phyloP scores from a whole-genome alignment of 2,329 filamentous ascomycete species.

The Aspergillus sp. region DNA sequence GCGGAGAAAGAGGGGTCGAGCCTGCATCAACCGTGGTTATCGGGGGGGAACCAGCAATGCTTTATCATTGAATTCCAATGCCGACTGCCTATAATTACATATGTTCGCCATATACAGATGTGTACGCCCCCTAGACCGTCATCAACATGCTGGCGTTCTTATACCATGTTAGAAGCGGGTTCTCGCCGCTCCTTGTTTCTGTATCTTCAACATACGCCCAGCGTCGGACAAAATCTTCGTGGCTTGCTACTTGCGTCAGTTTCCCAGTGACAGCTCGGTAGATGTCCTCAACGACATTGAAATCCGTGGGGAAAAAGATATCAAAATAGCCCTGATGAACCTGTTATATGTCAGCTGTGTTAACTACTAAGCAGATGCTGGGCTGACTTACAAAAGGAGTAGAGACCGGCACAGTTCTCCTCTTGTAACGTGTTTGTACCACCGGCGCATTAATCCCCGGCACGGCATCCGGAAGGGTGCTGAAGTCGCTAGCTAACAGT shows the following conservation, averaged over 20 bases:
- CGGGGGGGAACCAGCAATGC: not conserved
- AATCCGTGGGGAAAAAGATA: conserved; percentile 97
- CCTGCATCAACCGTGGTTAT: conserved; percentile 8
- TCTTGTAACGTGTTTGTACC: conserved; percentile 89
- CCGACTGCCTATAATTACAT: not conserved
- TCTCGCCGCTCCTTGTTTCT: conserved; percentile 84
- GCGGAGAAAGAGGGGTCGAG: conserved; percentile 6
- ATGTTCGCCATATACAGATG: not conserved
- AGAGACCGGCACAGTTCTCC: conserved; percentile 81
- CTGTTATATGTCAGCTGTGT: conserved; percentile 45
- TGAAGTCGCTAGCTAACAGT: conserved; percentile 87
- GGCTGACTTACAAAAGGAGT: conserved; percentile 76
- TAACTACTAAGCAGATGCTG: not conserved
- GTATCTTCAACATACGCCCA: conserved; percentile 94
- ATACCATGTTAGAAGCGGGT: conserved; percentile 89
- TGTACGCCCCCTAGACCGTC: conserved; percentile 59
- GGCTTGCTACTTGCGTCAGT: conserved; percentile 77
- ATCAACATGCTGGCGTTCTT: conserved; percentile 92
- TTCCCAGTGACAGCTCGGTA: conserved; percentile 93
- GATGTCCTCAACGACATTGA: conserved; percentile 83
- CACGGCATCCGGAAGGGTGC: conserved; percentile 77
- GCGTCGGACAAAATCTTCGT: conserved; percentile 84
- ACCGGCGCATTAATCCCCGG: conserved; percentile 88
- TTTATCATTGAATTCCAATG: not conserved
- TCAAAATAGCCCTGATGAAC: conserved; percentile 99